These are phyloP conservation scores for Mercurialis annua DNA, from an alignment of 345 rosid species.

Conservation along the genomic window DNA sequence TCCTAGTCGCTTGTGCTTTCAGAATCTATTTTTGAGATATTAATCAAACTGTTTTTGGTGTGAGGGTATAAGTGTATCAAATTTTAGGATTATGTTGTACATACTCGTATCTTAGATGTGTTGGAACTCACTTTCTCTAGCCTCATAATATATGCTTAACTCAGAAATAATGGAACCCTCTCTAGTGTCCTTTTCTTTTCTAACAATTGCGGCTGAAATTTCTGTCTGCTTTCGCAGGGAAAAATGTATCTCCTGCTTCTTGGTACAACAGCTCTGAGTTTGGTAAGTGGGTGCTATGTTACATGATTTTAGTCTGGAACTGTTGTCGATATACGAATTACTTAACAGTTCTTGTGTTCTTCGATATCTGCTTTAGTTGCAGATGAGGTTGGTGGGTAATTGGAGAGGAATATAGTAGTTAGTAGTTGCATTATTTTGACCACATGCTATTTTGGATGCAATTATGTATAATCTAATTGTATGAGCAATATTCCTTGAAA, in stretches of 20 bases:
- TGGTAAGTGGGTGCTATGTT: constrained; percentile 38
- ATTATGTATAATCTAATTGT: constrained; percentile 1
- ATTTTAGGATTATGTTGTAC: background rate
- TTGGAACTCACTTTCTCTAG: background rate
- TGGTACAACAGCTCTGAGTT: constrained; percentile 86
- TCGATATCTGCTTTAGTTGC: background rate
- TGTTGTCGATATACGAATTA: background rate
- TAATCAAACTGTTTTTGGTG: background rate
- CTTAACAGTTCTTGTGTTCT: background rate
- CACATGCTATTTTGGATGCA: background rate
- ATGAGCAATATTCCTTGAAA: background rate
- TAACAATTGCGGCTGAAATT: background rate
- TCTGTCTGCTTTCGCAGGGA: constrained; percentile 46
- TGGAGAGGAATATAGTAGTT: background rate
- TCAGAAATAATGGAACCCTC: background rate
- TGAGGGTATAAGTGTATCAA: background rate
- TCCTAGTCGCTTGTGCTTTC: background rate
- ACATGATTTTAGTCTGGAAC: background rate
- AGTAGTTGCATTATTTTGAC: background rate
- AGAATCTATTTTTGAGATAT: background rate
- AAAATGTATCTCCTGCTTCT: constrained; percentile 81
- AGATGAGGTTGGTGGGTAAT: background rate
- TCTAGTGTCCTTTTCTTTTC: background rate
- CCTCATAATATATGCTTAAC: background rate
- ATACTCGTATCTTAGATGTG: background rate